Conservation (phyloP, 192 early-diverging fungal species). For the Gaertneriomyces sp. region DNA sequence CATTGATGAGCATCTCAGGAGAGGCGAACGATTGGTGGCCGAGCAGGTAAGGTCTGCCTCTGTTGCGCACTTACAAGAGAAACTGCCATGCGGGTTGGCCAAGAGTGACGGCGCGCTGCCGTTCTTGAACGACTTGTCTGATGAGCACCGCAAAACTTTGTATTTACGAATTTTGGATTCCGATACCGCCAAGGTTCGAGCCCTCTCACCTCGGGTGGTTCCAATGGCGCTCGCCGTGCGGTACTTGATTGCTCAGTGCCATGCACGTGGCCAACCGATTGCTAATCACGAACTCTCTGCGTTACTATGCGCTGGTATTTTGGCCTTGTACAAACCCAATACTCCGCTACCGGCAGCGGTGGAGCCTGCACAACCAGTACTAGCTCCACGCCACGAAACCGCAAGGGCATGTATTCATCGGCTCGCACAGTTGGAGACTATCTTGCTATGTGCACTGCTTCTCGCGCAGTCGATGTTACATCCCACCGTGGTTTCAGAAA, state of each 20-base stretch:
- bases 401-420: constrained; percentile 11
- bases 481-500: not conserved
- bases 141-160: not conserved
- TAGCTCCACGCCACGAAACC: not conserved
- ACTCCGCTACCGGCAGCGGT: not conserved
- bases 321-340: not conserved
- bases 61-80: not conserved
- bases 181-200: constrained; percentile 6
- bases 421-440: constrained; percentile 20
- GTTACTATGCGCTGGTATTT: constrained; percentile 8
- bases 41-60: constrained; percentile 15
- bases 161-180: constrained; percentile 14
- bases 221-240: constrained; percentile 11
- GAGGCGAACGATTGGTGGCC: constrained; percentile 14
- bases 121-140: not conserved
- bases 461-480: constrained; percentile 17
- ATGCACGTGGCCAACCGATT: constrained; percentile 3
- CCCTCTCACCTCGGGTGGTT: not conserved
- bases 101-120: not conserved
- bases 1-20: constrained; percentile 15
- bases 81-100: not conserved
- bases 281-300: constrained; percentile 24
- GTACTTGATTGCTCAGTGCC: constrained; percentile 3
- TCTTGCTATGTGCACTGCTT: constrained; percentile 4
- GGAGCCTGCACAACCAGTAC: not conserved